Percentiles rank a stretch among this genome's conserved stretches.
phyloP scores from a whole-genome alignment of 176 grass and related monocot species.

The Thinopyrum elongatum region DNA sequence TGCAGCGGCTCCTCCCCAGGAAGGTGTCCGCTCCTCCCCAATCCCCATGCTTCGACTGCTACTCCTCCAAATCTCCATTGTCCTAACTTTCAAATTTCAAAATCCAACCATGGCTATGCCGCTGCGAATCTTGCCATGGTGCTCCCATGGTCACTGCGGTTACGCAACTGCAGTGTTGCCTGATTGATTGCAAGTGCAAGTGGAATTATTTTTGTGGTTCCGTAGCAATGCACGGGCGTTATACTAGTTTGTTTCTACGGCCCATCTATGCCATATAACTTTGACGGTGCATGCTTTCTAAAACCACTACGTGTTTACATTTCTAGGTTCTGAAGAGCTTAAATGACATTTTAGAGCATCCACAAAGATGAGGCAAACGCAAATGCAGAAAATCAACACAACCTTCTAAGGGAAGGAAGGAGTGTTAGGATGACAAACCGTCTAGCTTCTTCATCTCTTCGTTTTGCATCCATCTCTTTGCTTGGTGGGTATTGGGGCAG shows the following conservation, averaged over 20 bases:
- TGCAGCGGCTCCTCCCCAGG: too few species aligned
- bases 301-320: neutral
- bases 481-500: slow-evolving; percentile 76
- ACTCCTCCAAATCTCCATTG: neutral
- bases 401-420: neutral
- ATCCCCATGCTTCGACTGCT: neutral
- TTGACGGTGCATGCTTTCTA: slow-evolving; percentile 7
- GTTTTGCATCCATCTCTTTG: slow-evolving; percentile 88
- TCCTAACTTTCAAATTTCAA: neutral
- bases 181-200: neutral
- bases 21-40: too few species aligned
- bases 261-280: neutral
- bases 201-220: too few species aligned
- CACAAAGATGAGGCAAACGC: slow-evolving; percentile 2
- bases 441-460: slow-evolving; percentile 85
- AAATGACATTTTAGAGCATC: slow-evolving; percentile 8
- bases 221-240: too few species aligned
- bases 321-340: neutral
- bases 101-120: neutral
- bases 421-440: slow-evolving; percentile 43
- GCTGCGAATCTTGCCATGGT: neutral
- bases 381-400: slow-evolving; percentile 11
- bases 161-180: too few species aligned
- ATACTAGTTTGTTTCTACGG: neutral
- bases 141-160: neutral